Percentiles rank a stretch among this genome's conserved stretches.
Conservation (phyloP, 306 rosid species). For the Sophora flavescens region DNA sequence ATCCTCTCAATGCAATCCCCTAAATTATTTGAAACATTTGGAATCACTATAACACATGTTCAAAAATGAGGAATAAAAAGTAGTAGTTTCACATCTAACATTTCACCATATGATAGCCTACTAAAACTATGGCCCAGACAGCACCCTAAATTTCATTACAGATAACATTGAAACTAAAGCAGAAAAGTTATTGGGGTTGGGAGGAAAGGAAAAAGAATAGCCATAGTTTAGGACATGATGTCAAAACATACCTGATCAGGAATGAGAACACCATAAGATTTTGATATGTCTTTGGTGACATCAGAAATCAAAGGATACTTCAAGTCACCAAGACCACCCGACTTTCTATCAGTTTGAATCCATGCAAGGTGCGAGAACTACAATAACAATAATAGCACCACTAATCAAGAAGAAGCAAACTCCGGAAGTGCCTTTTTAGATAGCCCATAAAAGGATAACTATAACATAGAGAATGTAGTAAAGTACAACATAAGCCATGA, state of each 20-base stretch:
- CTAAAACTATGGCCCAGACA: background rate
- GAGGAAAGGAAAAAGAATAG: constrained; percentile 18
- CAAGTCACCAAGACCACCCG: constrained; percentile 99
- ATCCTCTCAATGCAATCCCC: constrained; percentile 98
- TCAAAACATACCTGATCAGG: constrained; percentile 83
- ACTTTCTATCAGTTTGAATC: constrained; percentile 98
- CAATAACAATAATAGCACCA: constrained; percentile 44
- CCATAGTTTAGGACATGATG: constrained; percentile 2
- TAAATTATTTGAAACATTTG: constrained; percentile 43
- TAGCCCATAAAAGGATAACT: background rate
- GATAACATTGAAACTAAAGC: constrained; percentile 21
- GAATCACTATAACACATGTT: constrained; percentile 17
- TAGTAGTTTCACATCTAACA: constrained; percentile 26
- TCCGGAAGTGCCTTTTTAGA: background rate
- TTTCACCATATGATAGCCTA: constrained; percentile 17
- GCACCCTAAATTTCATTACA: constrained; percentile 35
- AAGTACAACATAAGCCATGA: constrained; percentile 20
- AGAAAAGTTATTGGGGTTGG: background rate
- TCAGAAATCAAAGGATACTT: constrained; percentile 89
- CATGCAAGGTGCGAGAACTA: constrained; percentile 99
- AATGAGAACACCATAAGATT: constrained; percentile 87
- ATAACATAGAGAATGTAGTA: background rate
- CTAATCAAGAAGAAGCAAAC: constrained; percentile 31
- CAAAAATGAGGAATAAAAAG: constrained; percentile 31
- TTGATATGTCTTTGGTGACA: constrained; percentile 86